Base-by-base conservation (phyloP, 495 filamentous ascomycete species). In the Daldinia concentrica region DNA sequence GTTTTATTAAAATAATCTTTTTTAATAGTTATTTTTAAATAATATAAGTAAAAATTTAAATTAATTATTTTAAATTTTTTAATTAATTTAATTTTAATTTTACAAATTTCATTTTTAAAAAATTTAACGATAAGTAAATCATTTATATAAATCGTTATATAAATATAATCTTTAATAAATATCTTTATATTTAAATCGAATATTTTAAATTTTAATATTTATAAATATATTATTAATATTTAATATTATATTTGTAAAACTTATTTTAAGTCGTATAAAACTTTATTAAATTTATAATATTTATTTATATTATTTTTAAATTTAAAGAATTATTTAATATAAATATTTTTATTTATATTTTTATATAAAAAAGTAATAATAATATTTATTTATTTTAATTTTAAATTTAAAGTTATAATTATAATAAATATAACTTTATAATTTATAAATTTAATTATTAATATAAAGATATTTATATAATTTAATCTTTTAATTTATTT, bases 391-490 rank as follows among this genome's bases (percentile, higher is more conserved):
- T 41, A 41, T 41, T 41, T 15, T 15, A 41, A 4, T 41, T 45
- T 19, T 17, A 45, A 45, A 19, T 45, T 45, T 45, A 45, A 45
- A n/a, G 22, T 5, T 17, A 17, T 8, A 1, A 8, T 45, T 45
- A 45, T 48, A 17, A 48, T 48, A 48, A 48, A 48, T 48, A 48
- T 17, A 48, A 22, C 11, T 24, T 48, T 48, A 48, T 48, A 48
- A 17, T 22, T 48, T 48, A 48, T 48, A 48, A 48, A 24, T 48
- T 48, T 48, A 48, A 48, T 22, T 22, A 48, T 48, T 48, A 48
- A 48, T 7, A 24, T 48, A 48, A 48, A 48, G 1, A 19, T 48
- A 48, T 48, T 22, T 11, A 48, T 48, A 48, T 48, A 48, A 48
- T 48, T 48, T 6, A 48, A 8, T 6, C 5, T 22, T 48, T 48